phyloP scores from a whole-genome alignment of 2,329 filamentous ascomycete species.

The Pyrenophora teres region DNA sequence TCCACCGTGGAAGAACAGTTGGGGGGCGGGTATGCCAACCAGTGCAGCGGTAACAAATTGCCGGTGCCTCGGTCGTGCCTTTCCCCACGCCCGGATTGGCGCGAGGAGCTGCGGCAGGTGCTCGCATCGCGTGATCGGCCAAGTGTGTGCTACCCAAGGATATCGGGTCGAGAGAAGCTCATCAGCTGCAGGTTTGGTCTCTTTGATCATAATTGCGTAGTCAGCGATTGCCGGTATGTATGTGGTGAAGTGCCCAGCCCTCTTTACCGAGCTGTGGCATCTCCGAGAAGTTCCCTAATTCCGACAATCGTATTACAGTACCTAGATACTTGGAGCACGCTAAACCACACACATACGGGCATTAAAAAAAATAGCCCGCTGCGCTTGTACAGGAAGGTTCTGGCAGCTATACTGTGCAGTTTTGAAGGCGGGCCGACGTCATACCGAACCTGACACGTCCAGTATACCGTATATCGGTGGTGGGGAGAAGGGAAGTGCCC shows the following conservation, averaged over 20 bases:
- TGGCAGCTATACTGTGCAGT: neutral
- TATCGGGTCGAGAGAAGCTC: neutral
- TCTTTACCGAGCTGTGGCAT: no score
- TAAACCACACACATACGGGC: no score
- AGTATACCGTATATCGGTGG: no score
- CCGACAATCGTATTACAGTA: neutral
- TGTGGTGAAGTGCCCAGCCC: no score
- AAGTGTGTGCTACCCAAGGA: neutral
- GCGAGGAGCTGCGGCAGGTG: neutral
- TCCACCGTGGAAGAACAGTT: conserved; percentile 1
- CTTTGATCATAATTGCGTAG: no score
- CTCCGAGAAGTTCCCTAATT: no score
- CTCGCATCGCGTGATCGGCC: conserved; percentile 15
- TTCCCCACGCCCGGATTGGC: conserved; percentile 22
- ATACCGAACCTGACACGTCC: neutral
- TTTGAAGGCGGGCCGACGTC: conserved; percentile 2
- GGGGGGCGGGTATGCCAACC: conserved; percentile 3
- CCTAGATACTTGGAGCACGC: no score
- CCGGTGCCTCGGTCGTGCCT: conserved; percentile 18
- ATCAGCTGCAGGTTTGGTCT: neutral
- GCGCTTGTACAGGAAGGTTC: no score
- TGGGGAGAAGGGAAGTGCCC: no score
- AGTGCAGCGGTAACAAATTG: conserved; percentile 15
- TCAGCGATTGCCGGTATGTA: no score
- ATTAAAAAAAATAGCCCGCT: no score